Base-by-base conservation (phyloP, 306 rosid species). In the Hippophae gyantsensis region DNA sequence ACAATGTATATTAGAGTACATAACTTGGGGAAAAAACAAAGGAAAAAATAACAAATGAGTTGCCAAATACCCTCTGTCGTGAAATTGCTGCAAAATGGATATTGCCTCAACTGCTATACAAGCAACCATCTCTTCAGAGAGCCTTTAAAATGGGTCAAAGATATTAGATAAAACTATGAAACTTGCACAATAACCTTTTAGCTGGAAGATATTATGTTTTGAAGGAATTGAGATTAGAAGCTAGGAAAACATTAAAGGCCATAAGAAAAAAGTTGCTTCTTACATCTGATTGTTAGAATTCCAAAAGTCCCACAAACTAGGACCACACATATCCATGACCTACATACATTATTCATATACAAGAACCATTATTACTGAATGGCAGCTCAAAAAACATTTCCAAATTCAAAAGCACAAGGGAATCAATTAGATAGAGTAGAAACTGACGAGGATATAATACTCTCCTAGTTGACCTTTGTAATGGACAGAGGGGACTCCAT, bases 281-380 rank as follows among this genome's bases (percentile, higher is more conserved):
- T 71, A 76, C 80, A 67, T 62, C 68, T 76, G 80, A 59, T 71
- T 76, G 63, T 42, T 65, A 27, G 74, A 14, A 57, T 73, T 73
- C 77, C 77, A 73, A 66, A 73, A 64, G 66, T 73, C 77, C 77
- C 77, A 73, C 57, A 73, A 61, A 73, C 77, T 73, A 12, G 68
- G 77, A 43, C 77, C 77, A 32, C 66, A 69, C 59, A 66, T 67
- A 64, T 73, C 77, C 77, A 73, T 73, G 69, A 73, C 72, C 77
- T 70, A 54, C 51, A 60, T 67, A 58, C 50, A 63, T 45, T 60
- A 57, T 52, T 32, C 38, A 32, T 32, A 32, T 2, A 32, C 38
- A 50, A 40, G 38, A 48, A 43, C 12, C 41, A 48, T 61, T 43
- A 12, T 52, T 32, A 18, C 51, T 53, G 5, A 43, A 52, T 13